Conservation (phyloP, 1,284 basidiomycete species). For the Ganoderma sp. region DNA sequence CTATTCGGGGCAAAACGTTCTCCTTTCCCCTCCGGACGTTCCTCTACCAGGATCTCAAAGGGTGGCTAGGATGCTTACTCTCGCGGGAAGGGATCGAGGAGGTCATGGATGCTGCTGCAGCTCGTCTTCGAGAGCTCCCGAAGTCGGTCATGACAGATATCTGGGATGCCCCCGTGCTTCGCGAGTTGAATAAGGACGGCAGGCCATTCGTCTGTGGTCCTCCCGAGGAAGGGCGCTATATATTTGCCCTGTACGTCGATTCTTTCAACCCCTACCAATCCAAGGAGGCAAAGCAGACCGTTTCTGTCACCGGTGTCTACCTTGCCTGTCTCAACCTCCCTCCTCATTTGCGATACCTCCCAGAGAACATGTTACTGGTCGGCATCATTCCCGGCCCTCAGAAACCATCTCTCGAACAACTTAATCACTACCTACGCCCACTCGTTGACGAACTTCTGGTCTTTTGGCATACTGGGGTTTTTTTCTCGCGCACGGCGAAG, state of each 20-base stretch:
- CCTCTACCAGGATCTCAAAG: conserved; percentile 28
- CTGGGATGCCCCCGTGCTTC: conserved; percentile 30
- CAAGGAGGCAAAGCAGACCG: conserved; percentile 26
- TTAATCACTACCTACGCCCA: conserved; percentile 44
- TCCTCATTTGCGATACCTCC: conserved; percentile 35
- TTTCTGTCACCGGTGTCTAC: conserved; percentile 32
- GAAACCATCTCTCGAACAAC: conserved; percentile 41
- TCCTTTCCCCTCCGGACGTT: conserved; percentile 19
- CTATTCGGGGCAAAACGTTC: not conserved
- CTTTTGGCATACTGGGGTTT: conserved; percentile 42
- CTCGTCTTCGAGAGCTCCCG: not conserved
- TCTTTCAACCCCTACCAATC: conserved; percentile 34
- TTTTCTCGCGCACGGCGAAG: conserved; percentile 36
- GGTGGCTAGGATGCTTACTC: conserved; percentile 29
- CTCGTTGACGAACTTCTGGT: conserved; percentile 43
- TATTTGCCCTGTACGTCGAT: conserved; percentile 29
- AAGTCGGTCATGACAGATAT: conserved; percentile 17
- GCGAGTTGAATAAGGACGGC: conserved; percentile 23
- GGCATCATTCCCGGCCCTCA: conserved; percentile 45
- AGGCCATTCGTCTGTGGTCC: conserved; percentile 21
- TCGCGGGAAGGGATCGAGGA: conserved; percentile 27
- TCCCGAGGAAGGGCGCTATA: conserved; percentile 10
- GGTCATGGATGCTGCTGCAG: conserved; percentile 13
- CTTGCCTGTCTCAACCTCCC: conserved; percentile 40
- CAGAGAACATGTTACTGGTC: conserved; percentile 38